Conservation (phyloP, 768 basidiomycete genomes). For the Pulveroboletus sp. region DNA sequence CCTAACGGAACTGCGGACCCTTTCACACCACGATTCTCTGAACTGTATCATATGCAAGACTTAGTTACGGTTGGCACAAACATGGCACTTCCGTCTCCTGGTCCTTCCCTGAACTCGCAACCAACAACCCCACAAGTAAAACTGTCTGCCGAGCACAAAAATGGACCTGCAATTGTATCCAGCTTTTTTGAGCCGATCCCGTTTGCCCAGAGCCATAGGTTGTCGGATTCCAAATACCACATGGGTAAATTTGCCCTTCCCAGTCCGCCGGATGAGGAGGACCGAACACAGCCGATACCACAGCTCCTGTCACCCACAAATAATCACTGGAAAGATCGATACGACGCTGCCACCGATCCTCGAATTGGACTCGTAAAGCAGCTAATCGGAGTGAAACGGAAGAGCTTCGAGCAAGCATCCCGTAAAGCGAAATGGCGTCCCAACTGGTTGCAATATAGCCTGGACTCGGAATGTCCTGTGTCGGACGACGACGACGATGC, state of each 20-base stretch:
- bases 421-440: slow-evolving; percentile 36
- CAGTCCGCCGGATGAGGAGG: slow-evolving; percentile 55
- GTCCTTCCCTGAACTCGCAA: slow-evolving; percentile 44
- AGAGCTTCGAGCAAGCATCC: slow-evolving; percentile 38
- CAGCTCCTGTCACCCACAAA: slow-evolving; percentile 14
- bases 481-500: slow-evolving; percentile 36
- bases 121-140: slow-evolving; percentile 55
- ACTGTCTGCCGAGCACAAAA: slow-evolving; percentile 32
- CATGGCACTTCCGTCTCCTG: slow-evolving; percentile 48
- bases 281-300: slow-evolving; percentile 30
- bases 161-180: slow-evolving; percentile 18
- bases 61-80: slow-evolving; percentile 36
- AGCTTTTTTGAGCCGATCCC: slow-evolving; percentile 68
- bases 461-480: slow-evolving; percentile 40
- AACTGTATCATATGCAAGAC: slow-evolving; percentile 24
- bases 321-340: slow-evolving; percentile 49
- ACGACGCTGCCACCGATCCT: slow-evolving; percentile 64
- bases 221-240: slow-evolving; percentile 69
- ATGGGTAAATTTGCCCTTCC: slow-evolving; percentile 70
- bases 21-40: slow-evolving; percentile 21
- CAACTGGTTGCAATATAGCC: slow-evolving; percentile 44
- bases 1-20: slow-evolving; percentile 22
- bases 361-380: slow-evolving; percentile 64
- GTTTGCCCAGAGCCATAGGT: slow-evolving; percentile 59
- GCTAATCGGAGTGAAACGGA: slow-evolving; percentile 69